phyloP scores from a whole-genome alignment of 495 filamentous ascomycete species.

The Podospora pseudopauciseta region DNA sequence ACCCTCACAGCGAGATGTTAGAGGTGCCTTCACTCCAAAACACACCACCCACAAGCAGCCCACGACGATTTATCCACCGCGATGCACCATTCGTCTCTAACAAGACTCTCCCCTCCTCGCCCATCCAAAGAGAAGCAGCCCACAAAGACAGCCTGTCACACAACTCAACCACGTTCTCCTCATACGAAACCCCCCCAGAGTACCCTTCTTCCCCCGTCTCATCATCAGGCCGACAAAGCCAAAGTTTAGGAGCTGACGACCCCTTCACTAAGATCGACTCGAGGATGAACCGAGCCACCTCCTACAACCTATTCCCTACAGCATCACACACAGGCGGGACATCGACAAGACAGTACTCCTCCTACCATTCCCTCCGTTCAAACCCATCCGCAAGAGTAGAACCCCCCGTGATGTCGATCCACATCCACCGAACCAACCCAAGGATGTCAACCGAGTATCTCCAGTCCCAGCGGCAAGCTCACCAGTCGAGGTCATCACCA shows the following conservation, averaged over 20 bases:
- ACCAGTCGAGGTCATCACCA: neutral
- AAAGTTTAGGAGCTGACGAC: neutral
- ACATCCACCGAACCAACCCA: neutral
- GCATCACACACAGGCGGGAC: neutral
- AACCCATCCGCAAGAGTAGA: neutral
- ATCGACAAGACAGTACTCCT: neutral
- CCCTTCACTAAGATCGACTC: neutral
- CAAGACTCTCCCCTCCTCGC: conserved; percentile 31
- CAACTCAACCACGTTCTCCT: conserved; percentile 10
- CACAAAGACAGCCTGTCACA: neutral
- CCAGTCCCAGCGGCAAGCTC: neutral
- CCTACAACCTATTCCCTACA: neutral
- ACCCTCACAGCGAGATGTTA: neutral
- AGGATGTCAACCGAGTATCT: neutral
- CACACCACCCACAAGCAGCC: neutral
- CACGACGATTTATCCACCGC: conserved; percentile 7
- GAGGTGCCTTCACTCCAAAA: neutral
- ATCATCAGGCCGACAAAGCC: conserved; percentile 4
- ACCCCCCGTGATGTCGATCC: neutral
- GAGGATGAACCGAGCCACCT: neutral
- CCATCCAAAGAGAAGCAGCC: neutral
- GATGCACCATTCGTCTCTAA: conserved; percentile 27
- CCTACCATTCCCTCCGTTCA: neutral
- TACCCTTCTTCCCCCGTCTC: conserved; percentile 23
- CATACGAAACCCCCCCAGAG: conserved; percentile 25